Base-by-base conservation (phyloP, 1,284 basidiomycete species). In the Ustilago cynodontis region DNA sequence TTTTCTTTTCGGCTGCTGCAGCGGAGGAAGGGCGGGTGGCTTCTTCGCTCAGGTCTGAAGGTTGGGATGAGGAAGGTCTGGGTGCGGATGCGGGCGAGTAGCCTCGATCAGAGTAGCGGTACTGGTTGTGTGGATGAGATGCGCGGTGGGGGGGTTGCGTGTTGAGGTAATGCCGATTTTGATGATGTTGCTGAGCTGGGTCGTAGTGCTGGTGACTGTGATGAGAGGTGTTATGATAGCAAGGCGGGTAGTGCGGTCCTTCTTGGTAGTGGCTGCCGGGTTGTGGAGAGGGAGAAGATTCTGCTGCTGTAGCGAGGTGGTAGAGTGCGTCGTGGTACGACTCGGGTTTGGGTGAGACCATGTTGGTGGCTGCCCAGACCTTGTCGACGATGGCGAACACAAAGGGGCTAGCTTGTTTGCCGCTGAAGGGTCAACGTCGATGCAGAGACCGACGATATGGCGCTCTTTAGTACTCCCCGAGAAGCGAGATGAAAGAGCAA, bases 301-400 rank as follows among this genome's bases (percentile, higher is more conserved):
- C 65, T 47, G 73, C 73, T 1, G 73, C 73, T 20, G 73, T 50
- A 16, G 73, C 73, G 9, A 76, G 41, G 28, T 76, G 73, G 47
- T 76, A 76, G 37, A 76, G 68, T n/a, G 68, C 73, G 50, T 68
- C 73, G 41, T 76, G 68, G 58, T 70, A 75, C 31, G 63, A 43
- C 50, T 75, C 72, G 45, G 67, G 67, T 43, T 75, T 75, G 18
- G 65, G 63, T 18, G 66, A 69, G 8, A 59, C 59, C 71, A 72
- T 72, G 35, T 1, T 43, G 45, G 45, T 10, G 14, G n/a, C 13
- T 39, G 26, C 33, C 4, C 50, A 5, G 14, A n/a, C n/a, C n/a
- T n/a, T n/a, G n/a, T n/a, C n/a, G n/a, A n/a, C n/a, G n/a, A n/a
- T n/a, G n/a, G n/a, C n/a, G n/a, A n/a, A n/a, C n/a, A n/a, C n/a